These are phyloP conservation scores for Cryptosporidium bovis DNA, from an alignment of 169 alveolate species.

Conservation along the genomic window DNA sequence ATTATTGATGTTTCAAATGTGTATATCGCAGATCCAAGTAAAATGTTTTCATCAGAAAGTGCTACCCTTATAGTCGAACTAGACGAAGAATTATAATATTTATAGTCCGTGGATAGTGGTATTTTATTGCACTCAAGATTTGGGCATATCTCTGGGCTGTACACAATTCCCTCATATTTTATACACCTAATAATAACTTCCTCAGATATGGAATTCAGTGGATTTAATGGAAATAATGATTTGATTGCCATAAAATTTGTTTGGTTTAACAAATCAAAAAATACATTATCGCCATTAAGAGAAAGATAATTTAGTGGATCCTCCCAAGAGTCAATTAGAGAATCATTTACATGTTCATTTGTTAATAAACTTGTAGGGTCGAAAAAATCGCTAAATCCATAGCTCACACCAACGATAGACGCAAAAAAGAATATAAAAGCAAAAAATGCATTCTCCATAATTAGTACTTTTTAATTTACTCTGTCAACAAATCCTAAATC, in stretches of 20 bases:
- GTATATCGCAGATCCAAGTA: conserved; percentile 26
- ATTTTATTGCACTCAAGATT: conserved; percentile 10
- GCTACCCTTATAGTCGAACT: conserved; percentile 22
- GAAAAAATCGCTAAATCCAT: conserved; percentile 28
- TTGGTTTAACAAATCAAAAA: conserved; percentile 1
- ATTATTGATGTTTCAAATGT: conserved; percentile 51
- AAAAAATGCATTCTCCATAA: not conserved
- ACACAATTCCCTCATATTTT: conserved; percentile 19
- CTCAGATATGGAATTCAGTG: conserved; percentile 35
- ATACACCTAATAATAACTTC: conserved; percentile 27
- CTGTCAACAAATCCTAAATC: not conserved
- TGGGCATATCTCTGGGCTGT: conserved; percentile 32
- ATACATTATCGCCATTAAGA: not conserved
- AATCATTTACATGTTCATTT: conserved; percentile 13
- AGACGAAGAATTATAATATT: conserved; percentile 17
- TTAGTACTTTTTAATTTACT: not conserved
- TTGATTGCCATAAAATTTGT: not conserved
- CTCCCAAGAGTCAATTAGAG: conserved; percentile 34
- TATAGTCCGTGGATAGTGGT: conserved; percentile 20
- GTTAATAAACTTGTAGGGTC: conserved; percentile 61
- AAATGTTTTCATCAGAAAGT: conserved; percentile 7
- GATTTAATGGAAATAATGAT: conserved; percentile 40
- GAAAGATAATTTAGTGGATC: not conserved
- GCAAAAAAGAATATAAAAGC: not conserved
- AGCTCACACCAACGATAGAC: not conserved